Evolutionary conservation across 306 rosid species (phyloP).

Genomic region (barrel medic (Medicago truncatula)): MtrunA17r5.0-ANR NC_053048.1:35262501-35263000

Average conservation of each 20-base stretch:
- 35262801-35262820: constrained; percentile 19
- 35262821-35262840: constrained; percentile 59
- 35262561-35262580: constrained; percentile 39
- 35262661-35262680: background rate
- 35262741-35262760: background rate
- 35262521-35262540: constrained; percentile 72
- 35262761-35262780: background rate
- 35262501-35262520: constrained; percentile 74
- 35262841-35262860: constrained; percentile 63
- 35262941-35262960: constrained; percentile 81
- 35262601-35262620: constrained; percentile 23
- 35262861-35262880: constrained; percentile 93
- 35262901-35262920: constrained; percentile 74
- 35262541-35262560: constrained; percentile 83
- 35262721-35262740: background rate
- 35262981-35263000: constrained; percentile 20
- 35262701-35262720: background rate
- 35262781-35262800: background rate
- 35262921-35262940: constrained; percentile 72
- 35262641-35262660: background rate
- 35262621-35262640: background rate
- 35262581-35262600: background rate
- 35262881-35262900: constrained; percentile 95
- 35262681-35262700: background rate
- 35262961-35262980: constrained; percentile 78